Base-by-base conservation (phyloP, 2,329 filamentous ascomycete species). In the Botrytis fabae region DNA sequence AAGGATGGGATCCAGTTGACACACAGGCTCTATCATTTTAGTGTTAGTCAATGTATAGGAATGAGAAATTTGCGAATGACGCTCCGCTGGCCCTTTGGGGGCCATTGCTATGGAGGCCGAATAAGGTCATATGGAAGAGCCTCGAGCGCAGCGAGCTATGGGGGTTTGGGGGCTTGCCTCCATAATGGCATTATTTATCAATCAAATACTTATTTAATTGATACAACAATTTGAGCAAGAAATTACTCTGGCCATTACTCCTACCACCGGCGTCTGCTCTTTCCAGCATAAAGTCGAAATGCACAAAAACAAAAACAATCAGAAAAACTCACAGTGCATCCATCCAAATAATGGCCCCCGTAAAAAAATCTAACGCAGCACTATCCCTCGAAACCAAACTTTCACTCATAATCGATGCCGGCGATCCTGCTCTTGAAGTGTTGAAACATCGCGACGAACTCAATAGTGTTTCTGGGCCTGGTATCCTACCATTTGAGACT, bases 1-100 rank as follows among this genome's bases (percentile, higher is more conserved):
- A 86, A 10, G 73, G 71, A 28, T 72, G 74, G 62, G 75, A 75
- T n/a, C 71, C 60, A 18, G 84, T 81, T 0, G 84, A 70, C 32
- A 86, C 85, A 73, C 85, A 84, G 25, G 86, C 82, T 86, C 60
- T 73, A 63, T 66, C 14, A 73, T 3, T 40, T 65, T 7, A 54
- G 42, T 25, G 61, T 62, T 14, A 54, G 65, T 22, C 38, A 32
- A 32, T 6, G 0, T 25, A 10, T 25, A 4, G 7, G 4, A 4
- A 57, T 7, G 32, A 2, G 18, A 18, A 0, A 8, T 32, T 48
- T 57, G n/a, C 7, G 6, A 18, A 57, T 57, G 14, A 57, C 51
- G 51, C 51, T 57, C 51, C 51, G 51, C 51, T 57, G n/a, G 51
- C 51, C n/a, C 51, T 57, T 14, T 14, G n/a, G n/a, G 51, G n/a